Evolutionary conservation across 139 green algal genomes (phyloP).

Genomic region (Diplosphaera chodatii): DNA sequence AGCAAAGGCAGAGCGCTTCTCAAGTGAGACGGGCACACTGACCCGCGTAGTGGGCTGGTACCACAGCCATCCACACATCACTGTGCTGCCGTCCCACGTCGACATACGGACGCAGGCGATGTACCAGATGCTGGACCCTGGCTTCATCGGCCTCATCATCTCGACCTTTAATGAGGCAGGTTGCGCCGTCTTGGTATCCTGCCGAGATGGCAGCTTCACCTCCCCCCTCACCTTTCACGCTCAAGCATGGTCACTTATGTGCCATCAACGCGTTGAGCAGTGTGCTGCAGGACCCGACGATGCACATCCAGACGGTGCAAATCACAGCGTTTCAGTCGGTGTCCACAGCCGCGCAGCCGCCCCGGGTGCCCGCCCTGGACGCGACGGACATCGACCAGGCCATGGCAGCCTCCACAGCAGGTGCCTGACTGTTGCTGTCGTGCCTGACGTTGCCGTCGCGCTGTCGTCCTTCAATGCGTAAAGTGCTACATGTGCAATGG

Average conservation of each 20-base stretch:
- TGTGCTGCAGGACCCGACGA: constrained; percentile 1
- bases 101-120: constrained; percentile 72
- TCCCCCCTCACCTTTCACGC: no score
- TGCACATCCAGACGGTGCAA: constrained; percentile 6
- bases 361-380: background rate
- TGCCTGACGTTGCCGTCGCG: no score
- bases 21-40: constrained; percentile 29
- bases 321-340: constrained; percentile 54
- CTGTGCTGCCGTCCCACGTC: constrained; percentile 49
- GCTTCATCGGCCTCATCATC: constrained; percentile 79
- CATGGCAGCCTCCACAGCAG: constrained; percentile 4
- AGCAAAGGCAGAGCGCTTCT: constrained; percentile 57
- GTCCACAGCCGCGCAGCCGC: background rate
- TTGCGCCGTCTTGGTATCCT: no score
- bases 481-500: no score
- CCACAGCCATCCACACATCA: constrained; percentile 83
- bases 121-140: constrained; percentile 70
- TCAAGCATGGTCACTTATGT: no score
- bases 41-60: constrained; percentile 79
- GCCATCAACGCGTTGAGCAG: no score
- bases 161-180: constrained; percentile 60
- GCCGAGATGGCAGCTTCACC: no score
- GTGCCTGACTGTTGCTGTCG: no score
- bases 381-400: constrained; percentile 6
- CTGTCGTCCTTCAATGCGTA: no score